phyloP scores from a whole-genome alignment of 768 basidiomycete species.

The Amanita phalloides region DNA sequence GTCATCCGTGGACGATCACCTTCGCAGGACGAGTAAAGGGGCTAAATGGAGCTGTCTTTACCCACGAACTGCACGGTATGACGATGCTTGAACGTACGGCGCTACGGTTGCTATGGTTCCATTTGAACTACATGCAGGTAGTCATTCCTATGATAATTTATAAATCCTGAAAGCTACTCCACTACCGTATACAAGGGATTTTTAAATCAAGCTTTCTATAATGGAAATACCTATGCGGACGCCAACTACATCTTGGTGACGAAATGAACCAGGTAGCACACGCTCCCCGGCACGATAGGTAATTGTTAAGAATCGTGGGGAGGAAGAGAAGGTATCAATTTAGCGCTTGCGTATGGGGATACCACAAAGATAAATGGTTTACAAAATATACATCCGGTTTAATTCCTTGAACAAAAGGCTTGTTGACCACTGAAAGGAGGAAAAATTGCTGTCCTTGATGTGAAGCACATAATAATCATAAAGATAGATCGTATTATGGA shows the following conservation, averaged over 20 bases:
- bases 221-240: too few species aligned
- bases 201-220: too few species aligned
- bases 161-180: too few species aligned
- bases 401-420: background rate
- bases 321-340: background rate
- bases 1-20: constrained; percentile 18
- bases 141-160: too few species aligned
- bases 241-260: background rate
- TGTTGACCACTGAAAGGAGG: background rate
- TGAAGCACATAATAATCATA: background rate
- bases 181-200: too few species aligned
- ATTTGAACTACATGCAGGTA: background rate
- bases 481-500: background rate
- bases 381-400: background rate
- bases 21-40: constrained; percentile 22
- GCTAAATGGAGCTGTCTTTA: constrained; percentile 7
- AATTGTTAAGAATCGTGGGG: background rate
- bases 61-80: background rate
- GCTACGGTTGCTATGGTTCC: background rate
- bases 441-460: too few species aligned
- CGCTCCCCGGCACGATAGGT: background rate
- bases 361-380: background rate
- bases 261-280: background rate
- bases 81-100: background rate
- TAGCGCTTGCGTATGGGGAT: background rate